Evolutionary conservation across 345 rosid genomes (phyloP).

Genomic region (Eutrema japonicum): DNA sequence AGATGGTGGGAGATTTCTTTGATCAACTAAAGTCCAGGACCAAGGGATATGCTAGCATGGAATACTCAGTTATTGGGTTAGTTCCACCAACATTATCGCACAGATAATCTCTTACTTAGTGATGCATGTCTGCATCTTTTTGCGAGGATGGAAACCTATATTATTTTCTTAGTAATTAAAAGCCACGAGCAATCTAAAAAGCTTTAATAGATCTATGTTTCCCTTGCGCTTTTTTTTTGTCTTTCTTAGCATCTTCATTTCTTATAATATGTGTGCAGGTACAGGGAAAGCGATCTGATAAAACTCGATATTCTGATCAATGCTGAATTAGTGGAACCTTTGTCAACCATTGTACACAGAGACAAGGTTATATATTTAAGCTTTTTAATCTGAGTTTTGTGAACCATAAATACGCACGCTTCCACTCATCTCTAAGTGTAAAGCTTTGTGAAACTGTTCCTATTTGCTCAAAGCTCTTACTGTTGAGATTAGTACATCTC

Average conservation of each 20-base stretch:
- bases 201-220: neutral
- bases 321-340: conserved; percentile 84
- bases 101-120: conserved; percentile 22
- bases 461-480: neutral
- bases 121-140: neutral
- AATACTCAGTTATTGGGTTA: conserved; percentile 85
- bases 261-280: conserved; percentile 52
- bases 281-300: conserved; percentile 77
- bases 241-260: conserved; percentile 30
- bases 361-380: conserved; percentile 65
- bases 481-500: conserved; percentile 1
- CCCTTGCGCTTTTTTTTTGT: neutral
- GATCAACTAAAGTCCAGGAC: conserved; percentile 94
- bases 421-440: conserved; percentile 16
- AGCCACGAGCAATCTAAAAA: neutral
- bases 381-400: neutral
- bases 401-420: neutral
- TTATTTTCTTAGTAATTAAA: conserved; percentile 1
- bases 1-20: conserved; percentile 99
- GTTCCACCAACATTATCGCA: conserved; percentile 26
- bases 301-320: conserved; percentile 93
- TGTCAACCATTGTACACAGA: conserved; percentile 89
- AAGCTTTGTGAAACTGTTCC: conserved; percentile 18
- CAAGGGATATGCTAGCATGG: conserved; percentile 99
- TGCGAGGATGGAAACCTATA: neutral